These are phyloP conservation scores for Pichia membranifaciens DNA, from an alignment of 805 yeast species.

Conservation along the genomic window DNA sequence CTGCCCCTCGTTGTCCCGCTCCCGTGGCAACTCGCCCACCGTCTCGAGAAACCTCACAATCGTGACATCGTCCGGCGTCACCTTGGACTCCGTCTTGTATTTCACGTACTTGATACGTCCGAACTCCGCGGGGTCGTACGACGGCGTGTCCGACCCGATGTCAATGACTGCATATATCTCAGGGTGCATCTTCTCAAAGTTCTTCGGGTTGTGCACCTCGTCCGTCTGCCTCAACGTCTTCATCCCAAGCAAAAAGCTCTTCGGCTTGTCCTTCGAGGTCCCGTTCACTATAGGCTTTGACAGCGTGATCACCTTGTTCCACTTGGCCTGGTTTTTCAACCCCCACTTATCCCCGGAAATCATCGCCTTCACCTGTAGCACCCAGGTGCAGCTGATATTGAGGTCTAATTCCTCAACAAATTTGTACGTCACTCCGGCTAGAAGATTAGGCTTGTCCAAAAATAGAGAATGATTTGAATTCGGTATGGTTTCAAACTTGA, in stretches of 20 bases:
- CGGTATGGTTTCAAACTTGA: slow-evolving; percentile 34
- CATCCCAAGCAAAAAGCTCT: slow-evolving; percentile 59
- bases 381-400: slow-evolving; percentile 67
- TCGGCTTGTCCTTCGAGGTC: slow-evolving; percentile 22
- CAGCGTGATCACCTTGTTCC: slow-evolving; percentile 52
- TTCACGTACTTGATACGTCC: slow-evolving; percentile 53
- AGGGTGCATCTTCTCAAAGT: slow-evolving; percentile 44
- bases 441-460: slow-evolving; percentile 55
- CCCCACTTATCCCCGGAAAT: slow-evolving; percentile 74
- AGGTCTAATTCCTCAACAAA: slow-evolving; percentile 45
- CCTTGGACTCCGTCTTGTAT: slow-evolving; percentile 72
- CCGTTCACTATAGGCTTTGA: slow-evolving; percentile 38
- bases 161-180: slow-evolving; percentile 58
- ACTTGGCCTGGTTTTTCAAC: slow-evolving; percentile 65
- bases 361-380: slow-evolving; percentile 54
- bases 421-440: slow-evolving; percentile 55
- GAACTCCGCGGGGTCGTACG: slow-evolving; percentile 59
- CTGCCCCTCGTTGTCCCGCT: slow-evolving; percentile 24
- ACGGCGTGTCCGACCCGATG: slow-evolving; percentile 65
- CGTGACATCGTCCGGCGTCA: slow-evolving; percentile 60
- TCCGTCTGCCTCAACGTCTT: slow-evolving; percentile 69
- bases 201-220: slow-evolving; percentile 49
- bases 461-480: slow-evolving; percentile 63
- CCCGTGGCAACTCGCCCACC: slow-evolving; percentile 40
- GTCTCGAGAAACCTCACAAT: slow-evolving; percentile 51